Percentiles rank a stretch among this genome's conserved stretches.
phyloP scores from a whole-genome alignment of 2,329 filamentous ascomycete genomes.

The Sporothrix euskadiensis region DNA sequence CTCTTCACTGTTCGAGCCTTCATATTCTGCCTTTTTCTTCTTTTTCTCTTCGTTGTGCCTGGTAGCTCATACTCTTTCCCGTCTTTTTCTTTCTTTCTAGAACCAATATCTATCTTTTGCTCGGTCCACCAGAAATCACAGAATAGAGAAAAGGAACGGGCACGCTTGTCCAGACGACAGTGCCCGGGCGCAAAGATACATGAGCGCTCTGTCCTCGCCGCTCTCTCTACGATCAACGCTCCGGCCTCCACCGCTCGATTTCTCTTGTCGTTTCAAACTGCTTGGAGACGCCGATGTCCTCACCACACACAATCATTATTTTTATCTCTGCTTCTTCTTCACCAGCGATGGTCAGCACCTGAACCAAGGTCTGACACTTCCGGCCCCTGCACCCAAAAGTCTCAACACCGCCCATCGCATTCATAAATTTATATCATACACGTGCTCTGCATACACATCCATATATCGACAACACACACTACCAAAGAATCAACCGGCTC shows the following conservation, averaged over 20 bases:
- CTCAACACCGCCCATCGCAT: neutral
- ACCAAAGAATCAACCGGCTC: neutral
- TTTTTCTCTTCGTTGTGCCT: neutral
- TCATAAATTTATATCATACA: neutral
- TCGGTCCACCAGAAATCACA: neutral
- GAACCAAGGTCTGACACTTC: slow-evolving; percentile 19
- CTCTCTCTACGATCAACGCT: neutral
- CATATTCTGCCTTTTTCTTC: slow-evolving; percentile 11
- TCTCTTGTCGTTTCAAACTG: slow-evolving; percentile 1
- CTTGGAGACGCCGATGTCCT: slow-evolving; percentile 12
- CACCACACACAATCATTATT: neutral
- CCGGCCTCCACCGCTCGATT: neutral
- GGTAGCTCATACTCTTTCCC: neutral
- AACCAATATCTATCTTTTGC: neutral
- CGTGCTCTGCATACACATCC: neutral
- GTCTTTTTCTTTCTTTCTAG: neutral
- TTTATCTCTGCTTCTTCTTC: neutral
- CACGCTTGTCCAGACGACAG: neutral
- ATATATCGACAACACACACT: neutral
- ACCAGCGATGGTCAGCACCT: slow-evolving; percentile 11
- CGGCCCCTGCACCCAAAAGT: slow-evolving; percentile 6
- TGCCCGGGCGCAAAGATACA: neutral
- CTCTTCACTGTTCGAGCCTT: neutral
- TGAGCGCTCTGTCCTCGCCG: slow-evolving; percentile 10
- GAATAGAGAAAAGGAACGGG: neutral